A percentile compares a stretch with the other conserved stretches of the same genome.
These are phyloP conservation scores for Fusarium brevicatenulatum DNA, from an alignment of 2,329 filamentous ascomycete species.

Conservation along the genomic window DNA sequence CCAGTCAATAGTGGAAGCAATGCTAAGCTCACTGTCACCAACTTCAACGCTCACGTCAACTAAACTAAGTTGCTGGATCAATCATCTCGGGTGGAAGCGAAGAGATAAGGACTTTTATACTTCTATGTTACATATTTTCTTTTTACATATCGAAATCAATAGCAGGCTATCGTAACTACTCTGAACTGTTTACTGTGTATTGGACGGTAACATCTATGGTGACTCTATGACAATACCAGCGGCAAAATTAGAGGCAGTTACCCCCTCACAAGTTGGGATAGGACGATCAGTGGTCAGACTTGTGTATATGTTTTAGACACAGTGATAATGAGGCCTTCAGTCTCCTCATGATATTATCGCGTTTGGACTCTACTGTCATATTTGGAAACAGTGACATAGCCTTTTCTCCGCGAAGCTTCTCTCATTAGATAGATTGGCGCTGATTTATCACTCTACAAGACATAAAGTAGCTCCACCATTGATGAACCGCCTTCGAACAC, in stretches of 20 bases:
- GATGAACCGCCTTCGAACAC: accelerated
- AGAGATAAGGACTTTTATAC: neutral
- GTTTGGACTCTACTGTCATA: neutral
- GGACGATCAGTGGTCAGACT: no score
- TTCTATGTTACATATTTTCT: conserved; percentile 8
- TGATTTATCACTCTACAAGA: accelerated
- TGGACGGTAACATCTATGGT: no score
- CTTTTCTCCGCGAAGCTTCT: neutral
- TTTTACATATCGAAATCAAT: neutral
- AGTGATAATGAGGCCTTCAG: accelerated
- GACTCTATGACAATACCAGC: neutral
- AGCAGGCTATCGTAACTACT: neutral
- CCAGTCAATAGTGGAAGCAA: neutral
- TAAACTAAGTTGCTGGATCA: neutral
- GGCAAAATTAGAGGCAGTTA: neutral
- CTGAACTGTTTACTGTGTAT: no score
- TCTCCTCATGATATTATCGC: neutral
- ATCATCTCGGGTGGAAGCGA: neutral
- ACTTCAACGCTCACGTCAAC: conserved; percentile 12
- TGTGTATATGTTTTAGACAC: neutral
- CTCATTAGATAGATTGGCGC: accelerated
- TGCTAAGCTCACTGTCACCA: conserved; percentile 11
- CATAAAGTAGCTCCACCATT: accelerated
- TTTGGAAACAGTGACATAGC: neutral
- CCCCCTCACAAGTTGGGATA: accelerated